phyloP scores from a whole-genome alignment of 768 basidiomycete species.

The Kwoniella mangroviensis region DNA sequence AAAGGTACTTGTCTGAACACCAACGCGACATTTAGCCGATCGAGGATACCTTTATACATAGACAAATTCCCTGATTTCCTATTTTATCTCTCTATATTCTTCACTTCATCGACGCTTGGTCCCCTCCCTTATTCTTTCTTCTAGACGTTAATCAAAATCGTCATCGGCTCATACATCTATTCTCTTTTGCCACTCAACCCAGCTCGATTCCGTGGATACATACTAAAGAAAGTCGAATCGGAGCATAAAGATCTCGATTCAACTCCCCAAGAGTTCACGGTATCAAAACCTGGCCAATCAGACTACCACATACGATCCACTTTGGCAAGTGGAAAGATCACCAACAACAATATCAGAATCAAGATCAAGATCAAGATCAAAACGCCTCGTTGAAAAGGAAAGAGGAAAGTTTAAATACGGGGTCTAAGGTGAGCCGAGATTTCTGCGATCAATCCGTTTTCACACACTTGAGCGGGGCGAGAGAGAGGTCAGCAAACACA shows the following conservation, averaged over 20 bases:
- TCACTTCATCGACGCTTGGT: neutral
- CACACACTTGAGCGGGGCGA: neutral
- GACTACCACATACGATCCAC: too few relatives aligned
- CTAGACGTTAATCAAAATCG: neutral
- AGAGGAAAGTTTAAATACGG: neutral
- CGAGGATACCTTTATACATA: conserved; percentile 5
- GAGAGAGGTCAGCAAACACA: neutral
- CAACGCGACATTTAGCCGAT: neutral
- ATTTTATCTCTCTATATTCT: neutral
- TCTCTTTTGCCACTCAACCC: too few relatives aligned
- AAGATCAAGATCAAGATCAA: neutral
- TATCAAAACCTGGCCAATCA: too few relatives aligned
- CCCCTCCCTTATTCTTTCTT: neutral
- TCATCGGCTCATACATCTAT: neutral
- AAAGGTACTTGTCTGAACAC: neutral
- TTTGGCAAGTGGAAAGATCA: neutral
- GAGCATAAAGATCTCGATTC: too few relatives aligned
- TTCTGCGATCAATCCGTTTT: neutral
- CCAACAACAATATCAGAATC: neutral
- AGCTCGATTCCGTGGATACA: too few relatives aligned
- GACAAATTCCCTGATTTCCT: conserved; percentile 6
- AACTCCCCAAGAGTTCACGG: too few relatives aligned
- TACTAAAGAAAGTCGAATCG: too few relatives aligned
- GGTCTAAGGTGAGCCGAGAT: neutral
- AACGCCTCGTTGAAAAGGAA: neutral